A percentile compares a stretch with the other conserved stretches of the same genome.
Evolutionary conservation across 2,329 filamentous ascomycete species (phyloP).

Genomic region (Stromatinia cepivora): DNA sequence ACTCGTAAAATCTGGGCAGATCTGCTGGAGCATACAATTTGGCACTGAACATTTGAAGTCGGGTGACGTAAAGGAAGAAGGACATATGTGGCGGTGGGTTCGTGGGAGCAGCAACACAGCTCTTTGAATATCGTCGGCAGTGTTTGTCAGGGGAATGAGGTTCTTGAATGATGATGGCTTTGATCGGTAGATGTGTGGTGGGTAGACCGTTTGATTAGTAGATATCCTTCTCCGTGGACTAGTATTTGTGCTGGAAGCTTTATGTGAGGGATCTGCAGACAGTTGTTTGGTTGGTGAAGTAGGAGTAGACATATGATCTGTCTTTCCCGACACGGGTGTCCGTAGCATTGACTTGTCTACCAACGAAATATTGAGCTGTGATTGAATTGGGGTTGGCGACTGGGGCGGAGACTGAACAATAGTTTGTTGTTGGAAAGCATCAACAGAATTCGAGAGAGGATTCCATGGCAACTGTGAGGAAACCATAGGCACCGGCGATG

Average conservation of each 20-base stretch:
- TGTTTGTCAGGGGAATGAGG: background rate
- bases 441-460: background rate
- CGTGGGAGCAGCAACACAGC: background rate
- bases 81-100: constrained; percentile 13
- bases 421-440: background rate
- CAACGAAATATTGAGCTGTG: background rate
- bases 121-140: background rate
- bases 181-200: background rate
- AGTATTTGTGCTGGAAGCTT: constrained; percentile 7
- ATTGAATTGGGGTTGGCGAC: background rate
- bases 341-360: background rate
- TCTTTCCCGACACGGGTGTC: constrained; percentile 8
- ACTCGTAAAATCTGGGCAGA: constrained; percentile 12
- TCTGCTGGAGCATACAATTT: constrained; percentile 3
- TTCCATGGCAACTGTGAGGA: background rate
- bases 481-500: background rate
- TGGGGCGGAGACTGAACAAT: background rate
- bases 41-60: background rate
- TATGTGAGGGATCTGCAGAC: background rate
- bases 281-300: background rate
- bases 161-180: background rate
- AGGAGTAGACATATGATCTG: constrained; percentile 8
- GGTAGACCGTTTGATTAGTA: too few species aligned
- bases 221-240: background rate
- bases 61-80: background rate